These are phyloP conservation scores for Vigna unguiculata DNA, from an alignment of 306 rosid species.

Conservation along the genomic window DNA sequence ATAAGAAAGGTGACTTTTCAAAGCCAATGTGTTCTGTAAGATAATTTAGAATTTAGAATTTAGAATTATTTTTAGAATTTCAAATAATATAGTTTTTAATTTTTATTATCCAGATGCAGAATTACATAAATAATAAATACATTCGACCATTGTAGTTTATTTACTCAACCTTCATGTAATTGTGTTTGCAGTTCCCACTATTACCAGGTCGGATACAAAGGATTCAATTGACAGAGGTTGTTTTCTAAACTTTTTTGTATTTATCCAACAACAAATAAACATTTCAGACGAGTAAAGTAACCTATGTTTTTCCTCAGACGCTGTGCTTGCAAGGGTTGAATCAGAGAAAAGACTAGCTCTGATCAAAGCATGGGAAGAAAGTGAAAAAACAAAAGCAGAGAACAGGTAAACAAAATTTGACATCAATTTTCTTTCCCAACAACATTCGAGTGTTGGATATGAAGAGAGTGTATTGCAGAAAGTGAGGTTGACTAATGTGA, in stretches of 20 bases:
- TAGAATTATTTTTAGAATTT: too few species aligned
- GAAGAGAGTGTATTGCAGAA: not conserved
- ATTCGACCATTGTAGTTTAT: not conserved
- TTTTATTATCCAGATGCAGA: not conserved
- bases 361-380: conserved; percentile 93
- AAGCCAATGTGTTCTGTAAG: too few species aligned
- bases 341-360: conserved; percentile 75
- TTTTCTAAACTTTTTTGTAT: not conserved
- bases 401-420: conserved; percentile 68
- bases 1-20: conserved; percentile 19
- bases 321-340: conserved; percentile 65
- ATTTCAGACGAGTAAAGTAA: not conserved
- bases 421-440: too few species aligned
- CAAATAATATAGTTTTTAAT: not conserved
- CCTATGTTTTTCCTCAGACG: conserved; percentile 49
- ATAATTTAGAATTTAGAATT: too few species aligned
- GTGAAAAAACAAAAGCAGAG: conserved; percentile 76
- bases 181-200: conserved; percentile 44
- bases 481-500: not conserved
- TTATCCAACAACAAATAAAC: not conserved
- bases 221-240: conserved; percentile 62
- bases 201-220: conserved; percentile 40
- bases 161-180: not conserved
- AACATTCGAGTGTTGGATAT: too few species aligned
- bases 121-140: not conserved